Evolutionary conservation across 2,329 filamentous ascomycete genomes (phyloP).

Genomic region (Thielaviopsis euricoi): DNA sequence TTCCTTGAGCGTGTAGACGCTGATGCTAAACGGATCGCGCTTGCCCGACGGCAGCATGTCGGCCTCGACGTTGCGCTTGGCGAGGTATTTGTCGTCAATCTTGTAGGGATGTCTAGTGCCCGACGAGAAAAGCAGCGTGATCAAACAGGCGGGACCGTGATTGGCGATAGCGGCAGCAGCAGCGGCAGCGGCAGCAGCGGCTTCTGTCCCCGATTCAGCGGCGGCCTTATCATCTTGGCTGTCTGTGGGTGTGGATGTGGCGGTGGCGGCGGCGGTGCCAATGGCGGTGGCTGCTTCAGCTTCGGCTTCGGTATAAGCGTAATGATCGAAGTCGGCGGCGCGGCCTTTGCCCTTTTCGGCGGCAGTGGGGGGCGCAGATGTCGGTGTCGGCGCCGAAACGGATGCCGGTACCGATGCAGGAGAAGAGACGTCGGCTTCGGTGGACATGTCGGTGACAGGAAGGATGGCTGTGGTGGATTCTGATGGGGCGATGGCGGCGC

Average conservation of each 20-base stretch:
- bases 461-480: not conserved
- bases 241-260: not conserved
- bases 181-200: constrained; percentile 17
- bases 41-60: constrained; percentile 41
- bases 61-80: constrained; percentile 61
- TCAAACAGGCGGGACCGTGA: constrained; percentile 39
- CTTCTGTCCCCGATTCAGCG: constrained; percentile 27
- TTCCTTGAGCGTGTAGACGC: constrained; percentile 86
- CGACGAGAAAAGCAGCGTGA: constrained; percentile 67
- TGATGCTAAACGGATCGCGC: constrained; percentile 74
- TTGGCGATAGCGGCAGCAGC: constrained; percentile 19
- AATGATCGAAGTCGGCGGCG: constrained; percentile 7
- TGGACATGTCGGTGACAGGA: not conserved
- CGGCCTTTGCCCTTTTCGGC: constrained; percentile 12
- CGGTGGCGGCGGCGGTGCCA: not conserved
- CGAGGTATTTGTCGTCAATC: constrained; percentile 73
- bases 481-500: not conserved
- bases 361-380: not conserved
- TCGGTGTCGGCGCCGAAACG: constrained; percentile 8
- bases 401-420: too few species aligned
- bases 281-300: not conserved
- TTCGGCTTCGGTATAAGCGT: not conserved
- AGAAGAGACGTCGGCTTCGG: too few species aligned
- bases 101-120: constrained; percentile 80
- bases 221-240: constrained; percentile 16